These are phyloP conservation scores for Bullera alba DNA, from an alignment of 768 basidiomycete species.

Conservation along the genomic window DNA sequence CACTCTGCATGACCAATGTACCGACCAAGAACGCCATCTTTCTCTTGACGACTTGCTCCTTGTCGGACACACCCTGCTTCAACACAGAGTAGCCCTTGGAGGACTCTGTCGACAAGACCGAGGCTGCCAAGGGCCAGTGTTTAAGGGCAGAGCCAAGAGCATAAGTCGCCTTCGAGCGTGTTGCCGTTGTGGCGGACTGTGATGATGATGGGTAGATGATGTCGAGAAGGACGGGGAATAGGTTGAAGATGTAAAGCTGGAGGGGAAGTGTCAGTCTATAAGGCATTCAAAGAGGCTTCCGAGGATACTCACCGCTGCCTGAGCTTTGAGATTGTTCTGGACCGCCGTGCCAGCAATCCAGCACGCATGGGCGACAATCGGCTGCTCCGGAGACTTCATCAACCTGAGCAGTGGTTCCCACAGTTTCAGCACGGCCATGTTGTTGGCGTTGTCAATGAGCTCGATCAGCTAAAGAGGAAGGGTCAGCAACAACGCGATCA, in stretches of 20 bases:
- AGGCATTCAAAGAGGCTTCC: background rate
- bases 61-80: slow-evolving; percentile 31
- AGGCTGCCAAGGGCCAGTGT: slow-evolving; percentile 42
- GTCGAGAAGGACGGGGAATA: slow-evolving; percentile 36
- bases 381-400: slow-evolving; percentile 28
- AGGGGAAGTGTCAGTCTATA: background rate
- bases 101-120: slow-evolving; percentile 22
- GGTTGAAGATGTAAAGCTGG: slow-evolving; percentile 39
- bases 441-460: slow-evolving; percentile 46
- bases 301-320: slow-evolving; percentile 40
- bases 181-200: background rate
- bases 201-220: slow-evolving; percentile 32
- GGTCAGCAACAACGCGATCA: background rate
- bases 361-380: slow-evolving; percentile 35
- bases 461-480: slow-evolving; percentile 39
- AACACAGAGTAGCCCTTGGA: slow-evolving; percentile 36
- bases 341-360: slow-evolving; percentile 47
- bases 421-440: slow-evolving; percentile 43
- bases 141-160: slow-evolving; percentile 43
- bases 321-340: slow-evolving; percentile 47
- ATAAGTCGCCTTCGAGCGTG: slow-evolving; percentile 44
- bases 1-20: slow-evolving; percentile 37
- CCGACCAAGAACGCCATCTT: slow-evolving; percentile 45
- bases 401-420: slow-evolving; percentile 43
- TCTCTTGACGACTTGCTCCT: slow-evolving; percentile 32